Base-by-base conservation (phyloP, 108 stramenopile species). In the Seminavis robusta region DNA sequence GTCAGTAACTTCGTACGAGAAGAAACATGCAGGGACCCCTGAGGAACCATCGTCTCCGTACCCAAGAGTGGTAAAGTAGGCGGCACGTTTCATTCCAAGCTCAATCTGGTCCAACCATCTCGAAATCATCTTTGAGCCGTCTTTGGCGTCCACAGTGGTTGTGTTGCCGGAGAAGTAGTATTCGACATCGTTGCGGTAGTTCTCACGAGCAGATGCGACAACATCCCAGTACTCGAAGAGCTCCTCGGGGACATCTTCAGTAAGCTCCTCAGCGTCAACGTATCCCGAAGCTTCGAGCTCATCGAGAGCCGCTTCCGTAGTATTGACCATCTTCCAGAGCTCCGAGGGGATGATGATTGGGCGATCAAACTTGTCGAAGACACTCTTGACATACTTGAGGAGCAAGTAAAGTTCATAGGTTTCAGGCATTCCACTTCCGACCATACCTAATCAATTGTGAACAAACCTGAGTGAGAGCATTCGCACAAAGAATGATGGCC, bases 141-240 rank as follows among this genome's bases (percentile, higher is more conserved):
- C 57, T 19, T 71, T 57, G 21, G 88, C 83, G 10, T 70, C 37
- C 50, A 80, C 65, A 47, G 57, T 59, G 7, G 68, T 71, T 9
- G 79, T 85, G n/a, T 83, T 63, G 34, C 94, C 94, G 33, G 84
- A 84, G 74, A 97, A 95, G 67, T 90, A 91, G 61, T 77, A 86
- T 36, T 81, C 44, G 10, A 92, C 84, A 7, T 80, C 70, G 15
- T 61, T 63, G 38, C 94, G 85, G 74, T 95, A 97, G 17, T 51
- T 67, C 64, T 96, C 95, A 29, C 95, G 84, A 27, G 93, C 91
- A 59, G 85, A 47, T 4, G 89, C 88, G 38, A 88, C 88, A 19
- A 57, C 56, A 52, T 90, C 94, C 96, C 96, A 97, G 74, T 95
- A 95, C 42, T 73, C 65, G 65, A 97, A 97, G 42, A 94, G 62